Percentiles rank a stretch among this genome's conserved stretches.
Evolutionary conservation across 371 early-diverging fungal species (phyloP).

Genomic region (Capillidium heterosporum): DNA sequence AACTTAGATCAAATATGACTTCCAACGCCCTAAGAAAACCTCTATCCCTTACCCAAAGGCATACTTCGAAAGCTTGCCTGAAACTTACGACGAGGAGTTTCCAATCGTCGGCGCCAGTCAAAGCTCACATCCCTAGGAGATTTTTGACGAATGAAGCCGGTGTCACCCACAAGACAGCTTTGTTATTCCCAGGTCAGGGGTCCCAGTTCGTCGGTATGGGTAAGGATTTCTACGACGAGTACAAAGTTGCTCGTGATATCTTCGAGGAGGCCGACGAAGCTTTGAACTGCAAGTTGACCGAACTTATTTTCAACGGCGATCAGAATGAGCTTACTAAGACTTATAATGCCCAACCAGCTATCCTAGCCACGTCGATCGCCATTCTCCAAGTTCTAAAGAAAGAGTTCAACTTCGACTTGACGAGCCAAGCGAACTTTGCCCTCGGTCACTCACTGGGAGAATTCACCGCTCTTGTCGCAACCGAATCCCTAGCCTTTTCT

Average conservation of each 20-base stretch:
- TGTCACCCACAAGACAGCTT: background rate
- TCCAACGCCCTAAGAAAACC: no score
- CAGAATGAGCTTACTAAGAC: conserved; percentile 45
- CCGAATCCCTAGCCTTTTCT: conserved; percentile 44
- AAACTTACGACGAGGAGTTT: no score
- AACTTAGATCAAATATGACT: no score
- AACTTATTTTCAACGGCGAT: conserved; percentile 70
- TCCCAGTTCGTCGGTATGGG: conserved; percentile 89
- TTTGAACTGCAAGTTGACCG: conserved; percentile 39
- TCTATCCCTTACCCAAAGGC: no score
- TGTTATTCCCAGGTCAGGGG: conserved; percentile 28
- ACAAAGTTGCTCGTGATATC: conserved; percentile 49
- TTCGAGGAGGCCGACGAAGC: conserved; percentile 83
- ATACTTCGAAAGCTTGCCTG: no score
- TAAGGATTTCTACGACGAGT: conserved; percentile 60
- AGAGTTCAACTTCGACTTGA: conserved; percentile 58
- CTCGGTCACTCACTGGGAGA: conserved; percentile 93
- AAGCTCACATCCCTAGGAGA: background rate
- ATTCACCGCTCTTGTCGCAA: conserved; percentile 73
- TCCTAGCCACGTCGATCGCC: conserved; percentile 77
- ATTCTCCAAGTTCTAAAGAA: conserved; percentile 52
- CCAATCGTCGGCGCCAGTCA: no score
- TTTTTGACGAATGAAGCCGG: background rate
- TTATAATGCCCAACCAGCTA: conserved; percentile 90
- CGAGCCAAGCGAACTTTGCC: conserved; percentile 45